Base-by-base conservation (phyloP, 225 moss, liverwort and hornwort species). In the Ulota crispa region DNA sequence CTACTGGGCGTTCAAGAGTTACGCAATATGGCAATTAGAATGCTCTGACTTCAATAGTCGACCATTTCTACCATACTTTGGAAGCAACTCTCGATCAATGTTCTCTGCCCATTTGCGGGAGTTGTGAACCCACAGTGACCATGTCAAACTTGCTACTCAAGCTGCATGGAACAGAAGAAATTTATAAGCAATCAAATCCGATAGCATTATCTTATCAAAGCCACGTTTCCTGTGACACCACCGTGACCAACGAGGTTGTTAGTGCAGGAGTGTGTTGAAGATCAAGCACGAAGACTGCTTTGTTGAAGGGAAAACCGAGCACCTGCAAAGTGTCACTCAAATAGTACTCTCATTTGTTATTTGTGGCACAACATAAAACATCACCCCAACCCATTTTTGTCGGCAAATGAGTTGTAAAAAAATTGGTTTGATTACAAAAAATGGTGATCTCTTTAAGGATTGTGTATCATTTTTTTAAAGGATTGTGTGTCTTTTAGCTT, bases 131-230 rank as follows among this genome's bases (percentile, higher is more conserved):
- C 34, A 54, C 7, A 12, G 10, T 64, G 52, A 16, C 5, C 9
- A 34, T 5, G n/a, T 37, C 57, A 15, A 18, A 73, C 36, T 41
- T 18, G 41, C 37, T 73, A 37, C 37, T 79, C 12, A 56, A 59
- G 68, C 8, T 60, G 52, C 64, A 27, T 8, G 36, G 3, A 57
- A 26, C 15, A 16, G 5, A 55, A 74, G 68, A 30, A 50, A 3
- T 10, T 60, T 39, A 1, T 1, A 69, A 75, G 24, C 41, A 53
- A 32, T 23, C 43, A n/a, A 21, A 14, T 15, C 7, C 69, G 20
- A 20, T 56, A 23, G 24, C 4, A 69, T 1, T 62, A 92, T 90
- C 90, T 92, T 84, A 69, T 89, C 72, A 43, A 85, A 75, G 28
- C 24, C 24, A 37, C 16, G 0, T 13, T 36, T 15, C 16, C 5